Conservation (phyloP, 164 flowering plant species). For the Umbilicus rupestris region DNA sequence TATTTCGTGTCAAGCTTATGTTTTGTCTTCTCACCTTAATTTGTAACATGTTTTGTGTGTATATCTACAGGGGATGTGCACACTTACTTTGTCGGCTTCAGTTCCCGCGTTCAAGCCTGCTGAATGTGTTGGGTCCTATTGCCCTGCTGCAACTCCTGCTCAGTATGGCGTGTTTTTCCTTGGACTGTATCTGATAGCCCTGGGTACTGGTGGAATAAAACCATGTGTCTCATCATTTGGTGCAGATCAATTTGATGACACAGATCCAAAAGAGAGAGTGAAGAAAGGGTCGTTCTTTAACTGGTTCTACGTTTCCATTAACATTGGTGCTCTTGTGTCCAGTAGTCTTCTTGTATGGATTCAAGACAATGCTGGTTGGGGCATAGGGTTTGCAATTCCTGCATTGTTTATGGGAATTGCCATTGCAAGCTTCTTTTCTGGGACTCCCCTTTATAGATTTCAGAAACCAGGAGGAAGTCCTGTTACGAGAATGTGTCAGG, state of each 20-base stretch:
- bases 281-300: slow-evolving; percentile 82
- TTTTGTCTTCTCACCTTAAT: not conserved
- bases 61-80: slow-evolving; percentile 61
- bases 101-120: slow-evolving; percentile 60
- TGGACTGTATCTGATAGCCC: slow-evolving; percentile 77
- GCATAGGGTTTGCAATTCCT: slow-evolving; percentile 85
- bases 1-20: too few species aligned
- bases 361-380: slow-evolving; percentile 90
- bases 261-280: slow-evolving; percentile 57
- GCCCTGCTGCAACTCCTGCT: slow-evolving; percentile 59
- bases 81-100: slow-evolving; percentile 71
- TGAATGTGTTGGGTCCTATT: slow-evolving; percentile 42
- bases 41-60: not conserved
- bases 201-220: slow-evolving; percentile 85
- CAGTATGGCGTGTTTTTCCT: slow-evolving; percentile 62
- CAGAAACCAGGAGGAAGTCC: slow-evolving; percentile 94
- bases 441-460: slow-evolving; percentile 72
- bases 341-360: slow-evolving; percentile 69
- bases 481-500: slow-evolving; percentile 76
- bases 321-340: slow-evolving; percentile 77
- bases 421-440: slow-evolving; percentile 58
- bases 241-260: slow-evolving; percentile 89
- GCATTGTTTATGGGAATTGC: slow-evolving; percentile 76
- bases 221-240: slow-evolving; percentile 92
- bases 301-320: slow-evolving; percentile 85